Base-by-base conservation (phyloP, 2,329 filamentous ascomycete genomes). In the Metarhizium anisopliae region DNA sequence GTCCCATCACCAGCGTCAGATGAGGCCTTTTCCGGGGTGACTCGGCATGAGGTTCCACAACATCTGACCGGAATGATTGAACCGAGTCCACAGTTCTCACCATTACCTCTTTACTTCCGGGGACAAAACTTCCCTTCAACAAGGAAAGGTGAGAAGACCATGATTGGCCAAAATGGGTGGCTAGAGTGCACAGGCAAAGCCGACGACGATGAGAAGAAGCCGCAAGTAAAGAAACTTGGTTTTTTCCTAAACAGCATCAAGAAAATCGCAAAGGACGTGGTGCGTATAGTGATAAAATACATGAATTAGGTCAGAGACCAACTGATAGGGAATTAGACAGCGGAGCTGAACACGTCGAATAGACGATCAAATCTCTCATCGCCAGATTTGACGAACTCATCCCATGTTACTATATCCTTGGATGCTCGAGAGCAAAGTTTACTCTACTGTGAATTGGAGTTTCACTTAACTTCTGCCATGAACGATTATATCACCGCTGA, bases 371-470 rank as follows among this genome's bases (percentile, higher is more conserved):
- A 52, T 32, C 16, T 30, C 13, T 32, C 51, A 11, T 5, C 43
- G 4, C 42, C 51, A 25, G 56, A 50, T 10, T 25, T 52, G 1
- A 20, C 36, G 38, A 54, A 32, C 25, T 43, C 25, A 8, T 4
- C 69, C 14, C 69, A 68, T 14, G 62, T 79, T 3, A 66, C 68
- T 25, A 78, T 82, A 60, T 82, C 80, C 0, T 72, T 84, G 3
- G 70, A 76, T 61, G 70, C 79, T 1, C 77, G 81, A 47, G 80
- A 83, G 66, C 81, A 84, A 63, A 79, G 77, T 52, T 73, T 84
- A 8, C 66, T 84, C 7, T 83, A 82, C 65, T 80, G 79, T 64
- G 81, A 84, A 64, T 74, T 84, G 7, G 80, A 83, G 63, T 84
- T 76, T 60, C 67, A 75, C 56, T 65, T 84, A n/a, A 75, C 74